Evolutionary conservation across 176 grass and related monocot species (phyloP), one percentile per base, ranked within the genome.

Genomic region (Triticum urartu): DNA sequence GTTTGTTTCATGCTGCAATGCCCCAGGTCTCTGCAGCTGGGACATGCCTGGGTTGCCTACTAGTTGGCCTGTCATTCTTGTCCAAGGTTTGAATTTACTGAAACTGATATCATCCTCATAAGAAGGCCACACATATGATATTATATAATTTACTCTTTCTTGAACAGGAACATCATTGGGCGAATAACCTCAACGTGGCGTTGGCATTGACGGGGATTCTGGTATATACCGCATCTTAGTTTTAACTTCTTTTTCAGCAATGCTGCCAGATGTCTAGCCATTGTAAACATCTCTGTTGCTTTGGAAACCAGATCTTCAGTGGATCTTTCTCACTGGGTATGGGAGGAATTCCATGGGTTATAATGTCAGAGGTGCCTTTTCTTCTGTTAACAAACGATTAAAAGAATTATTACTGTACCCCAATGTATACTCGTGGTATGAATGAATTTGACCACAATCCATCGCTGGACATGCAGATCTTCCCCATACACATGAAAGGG

Each of bases 281-380:
- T 38, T 79, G 65, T 88, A 6, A 77, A 34, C 26, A 17, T 60
- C 42, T 50, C 15, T 71, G 25, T 79, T 89, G 65, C 40, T 66
- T 48, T 7, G 0, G 34, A 47, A 65, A 82, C 14, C 86, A 97
- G 95, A 67, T 91, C 33, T 97, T 92, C 45, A 83, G 56, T 28
- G 92, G 95, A 73, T 97, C 95, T 14, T 97, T 94, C 74, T 97
- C 95, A 35, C 74, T 97, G 24, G 95, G 95, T n/a, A 94, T 97
- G 95, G 92, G 92, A 0, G 90, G 81, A 71, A 94, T 97, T 73
- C 95, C 95, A 59, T 97, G 95, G 95, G 92, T 97, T 62, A 94
- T 94, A 85, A 94, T 97, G 95, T 97, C 92, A 65, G 92, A 97
- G 95, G 95, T 94, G 82, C 60, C 7, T 36, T 70, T 21, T 20